Evolutionary conservation across 768 basidiomycete species (phyloP).

Genomic region (Phylloporus sp.): DNA sequence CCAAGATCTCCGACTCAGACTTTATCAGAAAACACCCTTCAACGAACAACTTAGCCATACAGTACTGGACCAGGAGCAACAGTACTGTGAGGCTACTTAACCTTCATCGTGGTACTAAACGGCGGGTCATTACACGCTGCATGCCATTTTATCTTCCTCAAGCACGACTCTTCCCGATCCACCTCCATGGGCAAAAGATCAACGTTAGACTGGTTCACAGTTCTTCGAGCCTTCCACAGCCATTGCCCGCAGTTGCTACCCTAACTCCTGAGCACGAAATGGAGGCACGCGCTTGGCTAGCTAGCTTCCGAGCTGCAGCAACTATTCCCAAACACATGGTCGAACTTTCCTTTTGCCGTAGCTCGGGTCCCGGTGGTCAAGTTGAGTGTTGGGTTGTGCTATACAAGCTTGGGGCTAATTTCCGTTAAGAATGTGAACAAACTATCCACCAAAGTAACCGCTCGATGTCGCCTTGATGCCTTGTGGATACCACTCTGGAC

Average conservation of each 20-base stretch:
- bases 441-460: constrained; percentile 77
- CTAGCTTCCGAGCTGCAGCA: constrained; percentile 38
- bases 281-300: constrained; percentile 53
- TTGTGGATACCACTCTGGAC: constrained; percentile 75
- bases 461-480: constrained; percentile 55
- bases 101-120: too few relatives aligned
- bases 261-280: constrained; percentile 41
- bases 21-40: too few relatives aligned
- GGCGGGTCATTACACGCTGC: too few relatives aligned
- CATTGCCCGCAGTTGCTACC: constrained; percentile 36
- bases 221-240: constrained; percentile 38
- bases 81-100: too few relatives aligned
- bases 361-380: constrained; percentile 85
- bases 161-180: not conserved
- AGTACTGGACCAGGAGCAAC: too few relatives aligned
- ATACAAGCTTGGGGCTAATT: not conserved
- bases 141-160: not conserved
- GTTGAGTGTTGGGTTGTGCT: constrained; percentile 34
- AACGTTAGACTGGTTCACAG: constrained; percentile 13
- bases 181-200: not conserved
- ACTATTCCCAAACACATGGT: constrained; percentile 52
- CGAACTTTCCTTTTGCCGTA: constrained; percentile 66
- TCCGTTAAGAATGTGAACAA: constrained; percentile 77
- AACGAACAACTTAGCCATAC: too few relatives aligned
- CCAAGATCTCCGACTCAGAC: too few relatives aligned